These are phyloP conservation scores for Dendrocalamus sinicus DNA, from an alignment of 176 grass and related monocot species.

Conservation along the genomic window DNA sequence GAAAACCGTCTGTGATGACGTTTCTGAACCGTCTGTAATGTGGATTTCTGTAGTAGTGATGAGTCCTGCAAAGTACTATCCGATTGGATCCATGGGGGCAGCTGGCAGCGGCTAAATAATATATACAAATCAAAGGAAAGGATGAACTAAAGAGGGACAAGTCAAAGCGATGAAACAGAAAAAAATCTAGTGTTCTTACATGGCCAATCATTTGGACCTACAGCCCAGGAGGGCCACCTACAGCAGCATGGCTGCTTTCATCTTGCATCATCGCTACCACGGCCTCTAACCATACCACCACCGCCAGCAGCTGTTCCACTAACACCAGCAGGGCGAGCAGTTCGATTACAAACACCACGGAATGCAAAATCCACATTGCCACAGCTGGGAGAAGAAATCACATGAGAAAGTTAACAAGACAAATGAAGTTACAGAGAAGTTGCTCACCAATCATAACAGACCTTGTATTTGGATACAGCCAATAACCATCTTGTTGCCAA, in stretches of 20 bases:
- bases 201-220: constrained; percentile 97
- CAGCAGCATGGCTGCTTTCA: constrained; percentile 50
- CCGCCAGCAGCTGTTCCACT: constrained; percentile 56
- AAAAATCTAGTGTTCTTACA: constrained; percentile 37
- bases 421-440: constrained; percentile 53
- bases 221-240: constrained; percentile 74
- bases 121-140: not conserved
- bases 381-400: constrained; percentile 60
- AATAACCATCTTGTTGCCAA: constrained; percentile 99
- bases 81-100: too few relatives aligned
- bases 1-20: too few relatives aligned
- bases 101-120: too few relatives aligned
- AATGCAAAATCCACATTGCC: constrained; percentile 94
- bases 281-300: constrained; percentile 68
- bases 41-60: too few relatives aligned
- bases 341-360: constrained; percentile 75
- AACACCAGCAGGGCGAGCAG: constrained; percentile 71
- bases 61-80: too few relatives aligned
- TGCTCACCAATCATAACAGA: constrained; percentile 91
- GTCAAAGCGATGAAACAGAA: not conserved
- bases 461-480: constrained; percentile 99
- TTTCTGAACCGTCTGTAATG: too few relatives aligned
- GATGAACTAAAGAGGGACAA: not conserved
- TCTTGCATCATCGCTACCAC: constrained; percentile 41
- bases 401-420: constrained; percentile 42